Percentiles rank a stretch among this genome's conserved stretches.
These are phyloP conservation scores for Skeletonema costatum DNA, from an alignment of 108 stramenopile genomes.

Conservation along the genomic window DNA sequence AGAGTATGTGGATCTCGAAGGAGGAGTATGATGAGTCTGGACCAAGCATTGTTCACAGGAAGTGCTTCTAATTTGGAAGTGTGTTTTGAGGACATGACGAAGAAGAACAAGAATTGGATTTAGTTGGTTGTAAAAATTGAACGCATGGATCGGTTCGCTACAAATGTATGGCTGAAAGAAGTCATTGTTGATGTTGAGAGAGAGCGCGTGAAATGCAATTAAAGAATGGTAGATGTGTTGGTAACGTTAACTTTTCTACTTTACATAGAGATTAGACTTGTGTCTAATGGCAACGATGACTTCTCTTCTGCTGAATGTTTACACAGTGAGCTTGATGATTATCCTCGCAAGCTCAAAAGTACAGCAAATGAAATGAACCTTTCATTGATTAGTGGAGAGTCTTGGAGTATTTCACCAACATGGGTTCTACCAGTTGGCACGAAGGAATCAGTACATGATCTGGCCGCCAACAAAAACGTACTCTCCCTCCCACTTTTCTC, in stretches of 20 bases:
- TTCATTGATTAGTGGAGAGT: too few relatives aligned
- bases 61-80: slow-evolving; percentile 70
- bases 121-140: background rate
- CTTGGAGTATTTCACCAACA: too few relatives aligned
- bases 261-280: background rate
- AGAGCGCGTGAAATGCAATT: background rate
- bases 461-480: background rate
- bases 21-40: slow-evolving; percentile 99
- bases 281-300: too few relatives aligned
- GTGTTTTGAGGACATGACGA: background rate
- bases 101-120: background rate
- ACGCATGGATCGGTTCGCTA: background rate
- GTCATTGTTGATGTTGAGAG: background rate
- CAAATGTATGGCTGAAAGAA: background rate
- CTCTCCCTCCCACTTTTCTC: background rate
- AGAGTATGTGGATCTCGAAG: slow-evolving; percentile 99
- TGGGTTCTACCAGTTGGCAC: background rate
- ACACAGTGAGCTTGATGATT: too few relatives aligned
- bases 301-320: too few relatives aligned
- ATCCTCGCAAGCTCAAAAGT: too few relatives aligned
- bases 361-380: too few relatives aligned
- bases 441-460: background rate
- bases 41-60: slow-evolving; percentile 98
- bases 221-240: background rate
- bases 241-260: background rate